phyloP scores from a whole-genome alignment of 129 eudicot species.

The carrot (Daucus carota) region DNA sequence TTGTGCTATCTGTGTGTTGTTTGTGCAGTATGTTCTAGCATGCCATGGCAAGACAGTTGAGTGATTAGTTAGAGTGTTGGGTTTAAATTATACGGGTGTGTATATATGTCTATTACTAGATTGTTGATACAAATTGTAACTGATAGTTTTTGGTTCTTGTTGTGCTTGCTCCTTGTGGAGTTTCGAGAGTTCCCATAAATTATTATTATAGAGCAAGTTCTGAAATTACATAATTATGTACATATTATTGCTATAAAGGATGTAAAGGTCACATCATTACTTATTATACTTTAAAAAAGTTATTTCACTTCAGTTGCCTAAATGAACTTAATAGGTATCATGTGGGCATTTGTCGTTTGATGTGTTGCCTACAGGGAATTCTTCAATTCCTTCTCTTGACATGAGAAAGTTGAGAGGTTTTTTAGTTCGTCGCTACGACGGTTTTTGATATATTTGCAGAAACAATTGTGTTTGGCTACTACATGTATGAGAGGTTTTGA shows the following conservation, averaged over 20 bases:
- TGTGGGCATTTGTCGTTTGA: not conserved
- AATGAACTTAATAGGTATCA: not conserved
- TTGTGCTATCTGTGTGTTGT: not conserved
- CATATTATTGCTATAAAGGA: not conserved
- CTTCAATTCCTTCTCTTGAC: not conserved
- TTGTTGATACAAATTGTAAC: not conserved
- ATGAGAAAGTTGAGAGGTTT: not conserved
- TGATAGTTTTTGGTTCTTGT: not conserved
- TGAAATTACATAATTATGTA: not conserved
- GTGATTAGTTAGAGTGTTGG: not conserved
- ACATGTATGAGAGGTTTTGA: not conserved
- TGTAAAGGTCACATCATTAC: not conserved
- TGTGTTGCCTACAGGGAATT: not conserved
- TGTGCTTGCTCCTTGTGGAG: not conserved
- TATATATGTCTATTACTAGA: not conserved
- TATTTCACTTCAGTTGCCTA: not conserved
- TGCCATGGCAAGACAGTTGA: not conserved
- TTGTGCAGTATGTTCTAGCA: not conserved
- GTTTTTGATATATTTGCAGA: not conserved
- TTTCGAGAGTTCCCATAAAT: not conserved
- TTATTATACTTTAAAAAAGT: not conserved
- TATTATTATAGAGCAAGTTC: not conserved
- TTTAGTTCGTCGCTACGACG: not conserved
- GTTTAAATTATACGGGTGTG: not conserved
- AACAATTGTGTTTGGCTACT: not conserved